Conservation (phyloP, 129 eudicot species). For the Scalesia atractyloides region DNA sequence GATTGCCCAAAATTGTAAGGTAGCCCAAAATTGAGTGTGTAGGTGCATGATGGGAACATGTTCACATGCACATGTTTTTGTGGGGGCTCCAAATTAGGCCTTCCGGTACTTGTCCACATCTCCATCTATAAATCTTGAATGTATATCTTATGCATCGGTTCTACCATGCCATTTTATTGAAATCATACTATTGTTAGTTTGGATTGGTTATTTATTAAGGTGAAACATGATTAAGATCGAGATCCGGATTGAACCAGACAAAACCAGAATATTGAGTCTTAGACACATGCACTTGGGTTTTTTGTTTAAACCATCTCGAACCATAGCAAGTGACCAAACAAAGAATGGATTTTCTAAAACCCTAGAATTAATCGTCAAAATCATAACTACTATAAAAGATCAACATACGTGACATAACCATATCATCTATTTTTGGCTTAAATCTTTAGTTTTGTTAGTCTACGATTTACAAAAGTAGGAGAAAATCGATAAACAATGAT, state of each 20-base stretch:
- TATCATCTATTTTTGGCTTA: background rate
- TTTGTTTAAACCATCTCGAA: background rate
- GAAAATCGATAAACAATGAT: background rate
- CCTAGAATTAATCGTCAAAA: background rate
- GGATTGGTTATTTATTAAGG: constrained; percentile 11
- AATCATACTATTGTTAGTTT: background rate
- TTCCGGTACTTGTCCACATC: constrained; percentile 80
- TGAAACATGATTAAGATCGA: constrained; percentile 7
- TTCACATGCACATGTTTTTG: constrained; percentile 64
- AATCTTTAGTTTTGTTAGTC: background rate
- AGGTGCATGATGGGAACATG: constrained; percentile 48
- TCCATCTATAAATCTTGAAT: constrained; percentile 24
- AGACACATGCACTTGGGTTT: background rate
- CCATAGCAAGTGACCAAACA: background rate
- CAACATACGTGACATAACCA: background rate
- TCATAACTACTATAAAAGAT: background rate
- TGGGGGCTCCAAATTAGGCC: constrained; percentile 54
- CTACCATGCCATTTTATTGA: constrained; percentile 20
- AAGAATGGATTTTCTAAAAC: background rate
- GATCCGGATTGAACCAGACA: background rate
- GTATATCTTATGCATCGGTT: constrained; percentile 6
- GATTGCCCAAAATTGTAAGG: no score
- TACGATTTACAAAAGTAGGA: background rate
- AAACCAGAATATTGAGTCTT: background rate
- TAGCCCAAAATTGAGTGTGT: constrained; percentile 57